Conservation (phyloP, 768 basidiomycete species). For the Lactifluus piperatus region DNA sequence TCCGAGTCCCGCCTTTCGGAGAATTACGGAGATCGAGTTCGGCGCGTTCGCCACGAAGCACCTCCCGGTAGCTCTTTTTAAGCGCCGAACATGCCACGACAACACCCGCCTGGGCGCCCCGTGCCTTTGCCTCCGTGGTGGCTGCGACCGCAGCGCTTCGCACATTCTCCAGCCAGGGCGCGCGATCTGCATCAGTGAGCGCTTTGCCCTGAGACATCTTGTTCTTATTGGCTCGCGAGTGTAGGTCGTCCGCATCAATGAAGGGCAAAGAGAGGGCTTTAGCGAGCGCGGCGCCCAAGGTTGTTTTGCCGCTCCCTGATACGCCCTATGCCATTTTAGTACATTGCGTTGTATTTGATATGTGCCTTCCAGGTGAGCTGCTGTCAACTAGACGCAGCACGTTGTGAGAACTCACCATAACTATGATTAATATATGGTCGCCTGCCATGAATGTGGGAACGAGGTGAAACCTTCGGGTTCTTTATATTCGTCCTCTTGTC, state of each 20-base stretch:
- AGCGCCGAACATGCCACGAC: conserved; percentile 84
- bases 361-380: neutral
- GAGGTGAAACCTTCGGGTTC: neutral
- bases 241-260: conserved; percentile 84
- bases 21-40: neutral
- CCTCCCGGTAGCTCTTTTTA: conserved; percentile 71
- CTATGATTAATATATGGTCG: neutral
- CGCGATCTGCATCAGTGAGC: conserved; percentile 72
- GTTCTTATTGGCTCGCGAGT: conserved; percentile 69
- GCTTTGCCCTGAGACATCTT: conserved; percentile 81
- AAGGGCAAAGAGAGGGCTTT: conserved; percentile 57
- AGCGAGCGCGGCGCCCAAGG: conserved; percentile 58
- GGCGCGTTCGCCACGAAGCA: conserved; percentile 49
- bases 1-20: neutral
- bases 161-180: conserved; percentile 77
- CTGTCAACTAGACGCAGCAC: neutral
- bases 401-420: conserved; percentile 5
- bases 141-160: conserved; percentile 55
- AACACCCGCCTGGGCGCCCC: conserved; percentile 35
- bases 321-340: conserved; percentile 47
- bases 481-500: neutral
- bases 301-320: conserved; percentile 65
- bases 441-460: neutral
- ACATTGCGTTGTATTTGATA: neutral
- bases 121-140: conserved; percentile 40